These are phyloP conservation scores for Irpex lacteus DNA, from an alignment of 1,284 basidiomycete genomes.

Conservation along the genomic window DNA sequence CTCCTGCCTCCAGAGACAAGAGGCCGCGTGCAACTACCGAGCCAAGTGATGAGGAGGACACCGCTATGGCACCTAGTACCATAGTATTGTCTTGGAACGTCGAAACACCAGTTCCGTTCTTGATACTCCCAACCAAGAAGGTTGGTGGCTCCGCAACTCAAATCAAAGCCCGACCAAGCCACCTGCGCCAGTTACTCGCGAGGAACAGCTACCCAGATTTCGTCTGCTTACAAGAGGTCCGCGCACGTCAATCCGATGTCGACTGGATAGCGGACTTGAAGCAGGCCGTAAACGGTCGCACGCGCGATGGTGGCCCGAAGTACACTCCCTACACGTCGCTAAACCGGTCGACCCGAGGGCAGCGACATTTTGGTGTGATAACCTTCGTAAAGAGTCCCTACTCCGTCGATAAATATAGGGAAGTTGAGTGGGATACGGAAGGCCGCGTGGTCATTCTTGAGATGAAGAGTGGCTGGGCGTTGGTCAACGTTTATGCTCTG, in stretches of 20 bases:
- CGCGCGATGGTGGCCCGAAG: conserved; percentile 15
- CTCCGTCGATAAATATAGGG: conserved; percentile 16
- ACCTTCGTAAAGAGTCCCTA: conserved; percentile 21
- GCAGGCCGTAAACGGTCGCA: conserved; percentile 13
- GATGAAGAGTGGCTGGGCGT: conserved; percentile 26
- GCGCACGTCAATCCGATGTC: conserved; percentile 24
- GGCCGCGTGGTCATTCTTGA: conserved; percentile 25
- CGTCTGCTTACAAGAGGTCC: conserved; percentile 26
- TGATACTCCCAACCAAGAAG: conserved; percentile 19
- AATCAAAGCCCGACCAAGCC: conserved; percentile 11
- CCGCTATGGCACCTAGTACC: conserved; percentile 1
- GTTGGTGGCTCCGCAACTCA: neutral
- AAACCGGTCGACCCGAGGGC: conserved; percentile 21
- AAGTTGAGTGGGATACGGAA: conserved; percentile 27
- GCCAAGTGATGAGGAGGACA: neutral
- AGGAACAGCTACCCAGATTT: conserved; percentile 25
- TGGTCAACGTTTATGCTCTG: conserved; percentile 27
- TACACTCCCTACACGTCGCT: conserved; percentile 24
- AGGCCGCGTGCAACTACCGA: neutral
- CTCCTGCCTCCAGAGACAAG: neutral
- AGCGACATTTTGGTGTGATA: conserved; percentile 24
- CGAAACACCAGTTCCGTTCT: conserved; percentile 25
- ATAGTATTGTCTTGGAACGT: conserved; percentile 25
- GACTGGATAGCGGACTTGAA: conserved; percentile 25
- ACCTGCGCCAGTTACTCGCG: conserved; percentile 22